These are phyloP conservation scores for Syncephalastrum contaminatum DNA, from an alignment of 371 early-diverging fungal species.

Conservation along the genomic window DNA sequence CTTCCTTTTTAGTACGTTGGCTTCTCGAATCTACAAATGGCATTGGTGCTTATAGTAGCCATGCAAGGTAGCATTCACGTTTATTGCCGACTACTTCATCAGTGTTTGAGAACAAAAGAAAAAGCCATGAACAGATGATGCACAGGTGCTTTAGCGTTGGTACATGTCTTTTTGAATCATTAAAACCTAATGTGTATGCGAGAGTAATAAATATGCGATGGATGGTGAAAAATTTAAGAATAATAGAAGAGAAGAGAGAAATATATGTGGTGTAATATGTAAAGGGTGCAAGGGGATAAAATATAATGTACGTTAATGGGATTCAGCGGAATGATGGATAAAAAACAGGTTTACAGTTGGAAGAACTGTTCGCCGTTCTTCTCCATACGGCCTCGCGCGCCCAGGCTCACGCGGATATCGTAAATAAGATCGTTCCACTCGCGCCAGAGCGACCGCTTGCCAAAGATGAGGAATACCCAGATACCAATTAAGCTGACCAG, in stretches of 20 bases:
- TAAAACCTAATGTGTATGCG: not conserved
- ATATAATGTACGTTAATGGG: no score
- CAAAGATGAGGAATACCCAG: constrained; percentile 58
- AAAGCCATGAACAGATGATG: no score
- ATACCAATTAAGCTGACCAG: constrained; percentile 57
- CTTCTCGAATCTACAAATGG: no score
- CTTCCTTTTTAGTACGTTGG: no score
- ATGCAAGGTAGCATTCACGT: no score
- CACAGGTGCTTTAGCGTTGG: no score
- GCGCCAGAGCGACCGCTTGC: constrained; percentile 48
- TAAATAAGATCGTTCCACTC: constrained; percentile 57
- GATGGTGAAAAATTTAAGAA: no score
- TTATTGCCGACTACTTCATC: no score
- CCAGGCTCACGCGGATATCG: constrained; percentile 33
- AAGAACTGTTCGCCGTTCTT: constrained; percentile 55
- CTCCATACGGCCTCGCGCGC: constrained; percentile 29
- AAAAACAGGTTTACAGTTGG: constrained; percentile 7
- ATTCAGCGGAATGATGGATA: not conserved
- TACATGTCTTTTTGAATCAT: no score
- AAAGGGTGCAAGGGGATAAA: not conserved
- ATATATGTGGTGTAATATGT: not conserved
- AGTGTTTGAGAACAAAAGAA: no score
- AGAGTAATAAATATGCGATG: constrained; percentile 1
- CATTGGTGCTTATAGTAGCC: no score
- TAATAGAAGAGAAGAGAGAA: not conserved